Base-by-base conservation (phyloP, 495 filamentous ascomycete genomes). In the Podospora pseudoanserina region DNA sequence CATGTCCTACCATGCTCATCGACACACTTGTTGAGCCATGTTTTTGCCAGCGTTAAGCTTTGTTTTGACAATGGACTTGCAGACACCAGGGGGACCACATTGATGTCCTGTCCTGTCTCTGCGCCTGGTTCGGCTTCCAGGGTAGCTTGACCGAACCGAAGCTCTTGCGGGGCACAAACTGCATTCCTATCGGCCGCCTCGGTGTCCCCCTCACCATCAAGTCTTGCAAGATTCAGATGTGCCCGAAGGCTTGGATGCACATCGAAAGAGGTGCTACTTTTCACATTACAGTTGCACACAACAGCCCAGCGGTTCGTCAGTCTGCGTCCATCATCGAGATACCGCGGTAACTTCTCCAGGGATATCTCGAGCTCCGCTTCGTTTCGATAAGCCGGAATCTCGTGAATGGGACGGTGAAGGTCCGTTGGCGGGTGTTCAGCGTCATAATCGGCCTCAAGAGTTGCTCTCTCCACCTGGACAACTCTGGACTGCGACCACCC, bases 401-500 rank as follows among this genome's bases (percentile, higher is more conserved):
- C 55, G 11, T 56, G 18, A 0, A 75, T 58, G 26, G 68, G 60
- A 16, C 54, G 60, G 55, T 73, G 16, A 39, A 75, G 66, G 49
- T 70, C 71, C 1, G 56, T 11, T 4, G 70, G 73, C 1, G 68
- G 71, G 49, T 68, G 6, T 4, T 67, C 53, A 0, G 65, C 53
- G 59, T 72, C 59, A 18, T 71, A 69, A 53, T 67, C 62, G 63
- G 61, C 63, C 6, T 64, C n/a, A 18, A 23, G 32, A 4, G 28
- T 44, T 5, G 53, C 53, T 2, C 39, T 44, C n/a, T 66, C 66
- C 20, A 67, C 63, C 11, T 71, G 66, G 34, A 55, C 26, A 5
- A 58, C 30, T 34, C 73, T 68, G 57, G 64, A 67, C n/a, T 62
- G 18, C n/a, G 57, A 19, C 73, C 73, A 75, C 0, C 71, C 73